Conservation (phyloP, 2,329 filamentous ascomycete genomes). For the Pestalotiopsis fici region DNA sequence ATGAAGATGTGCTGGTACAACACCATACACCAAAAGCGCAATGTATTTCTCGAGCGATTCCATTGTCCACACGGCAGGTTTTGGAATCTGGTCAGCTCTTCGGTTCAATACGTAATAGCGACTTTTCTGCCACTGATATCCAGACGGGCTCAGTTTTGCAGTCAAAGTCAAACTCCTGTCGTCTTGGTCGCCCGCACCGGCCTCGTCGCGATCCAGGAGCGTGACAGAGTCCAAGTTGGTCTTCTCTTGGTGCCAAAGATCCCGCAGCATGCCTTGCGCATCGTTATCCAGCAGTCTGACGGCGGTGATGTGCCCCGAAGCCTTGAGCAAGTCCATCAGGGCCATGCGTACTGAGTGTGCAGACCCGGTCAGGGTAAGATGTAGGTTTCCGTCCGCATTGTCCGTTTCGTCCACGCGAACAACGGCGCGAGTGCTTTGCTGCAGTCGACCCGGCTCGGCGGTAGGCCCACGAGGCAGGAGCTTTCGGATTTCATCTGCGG, state of each 20-base stretch:
- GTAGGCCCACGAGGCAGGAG: slow-evolving; percentile 22
- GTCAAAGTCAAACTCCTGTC: slow-evolving; percentile 22
- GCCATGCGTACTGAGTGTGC: slow-evolving; percentile 23
- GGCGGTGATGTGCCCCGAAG: slow-evolving; percentile 22
- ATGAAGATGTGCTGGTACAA: slow-evolving; percentile 22
- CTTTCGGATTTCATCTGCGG: slow-evolving; percentile 20
- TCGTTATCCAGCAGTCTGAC: slow-evolving; percentile 21
- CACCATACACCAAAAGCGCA: slow-evolving; percentile 23
- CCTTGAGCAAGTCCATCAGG: slow-evolving; percentile 24
- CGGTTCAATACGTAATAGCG: slow-evolving; percentile 20
- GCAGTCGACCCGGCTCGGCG: slow-evolving; percentile 20
- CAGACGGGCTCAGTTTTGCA: neutral
- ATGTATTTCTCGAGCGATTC: slow-evolving; percentile 28
- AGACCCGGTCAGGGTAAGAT: slow-evolving; percentile 25
- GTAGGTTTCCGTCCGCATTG: slow-evolving; percentile 16
- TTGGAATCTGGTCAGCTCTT: slow-evolving; percentile 24
- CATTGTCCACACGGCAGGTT: slow-evolving; percentile 26
- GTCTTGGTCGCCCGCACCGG: slow-evolving; percentile 6
- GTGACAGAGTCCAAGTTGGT: slow-evolving; percentile 9
- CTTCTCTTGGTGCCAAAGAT: slow-evolving; percentile 15
- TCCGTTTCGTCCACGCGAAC: slow-evolving; percentile 21
- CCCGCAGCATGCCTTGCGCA: slow-evolving; percentile 15
- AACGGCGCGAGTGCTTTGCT: slow-evolving; percentile 22
- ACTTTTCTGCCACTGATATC: neutral
- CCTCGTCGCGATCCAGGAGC: slow-evolving; percentile 15